Base-by-base conservation (phyloP, 2,329 filamentous ascomycete species). In the Monilinia polystroma region DNA sequence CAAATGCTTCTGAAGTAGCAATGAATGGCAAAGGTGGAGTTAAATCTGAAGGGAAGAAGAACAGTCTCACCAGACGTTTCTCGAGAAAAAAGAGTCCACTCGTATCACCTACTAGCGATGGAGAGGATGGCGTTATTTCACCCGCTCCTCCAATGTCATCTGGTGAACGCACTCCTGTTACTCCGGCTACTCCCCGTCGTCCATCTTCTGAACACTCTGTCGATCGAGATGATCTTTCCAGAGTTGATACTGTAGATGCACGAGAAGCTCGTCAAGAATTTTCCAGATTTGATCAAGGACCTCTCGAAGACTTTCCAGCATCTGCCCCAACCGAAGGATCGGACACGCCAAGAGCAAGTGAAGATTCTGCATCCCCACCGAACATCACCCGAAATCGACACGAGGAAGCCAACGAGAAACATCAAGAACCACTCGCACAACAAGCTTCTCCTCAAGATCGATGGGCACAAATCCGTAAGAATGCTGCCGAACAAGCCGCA, bases 381-480 rank as follows among this genome's bases (percentile, higher is more conserved):
- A 62, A 68, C 57, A 68, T 75, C 64, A 64, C 66, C 16, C 32
- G 64, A 64, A 41, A 60, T 54, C 59, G 68, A 64, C 49, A 54
- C 16, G 69, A 74, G 20, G 73, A 84, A 35, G 68, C 67, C n/a
- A 29, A 73, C 69, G 57, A 75, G 66, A 60, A 75, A 68, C 64
- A 69, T 29, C 72, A 76, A n/a, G 29, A 23, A 51, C 72, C 76
- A 56, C 71, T 74, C 45, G 73, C 23, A 23, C 54, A 59, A 49
- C 56, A 20, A 49, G 12, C 12, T 12, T 67, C 55, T 8, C 41
- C 43, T 43, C 83, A 90, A 70, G 93, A 97, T 76, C 88, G 94
- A 65, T 99, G 95, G 95, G 94, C 94, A 0, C 92, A 96, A 78
- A 97, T 98, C 72, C 87, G 93, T 71, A 94, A 93, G 83, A 97